phyloP scores from a whole-genome alignment of 768 basidiomycete genomes.

The Lentinula boryana region DNA sequence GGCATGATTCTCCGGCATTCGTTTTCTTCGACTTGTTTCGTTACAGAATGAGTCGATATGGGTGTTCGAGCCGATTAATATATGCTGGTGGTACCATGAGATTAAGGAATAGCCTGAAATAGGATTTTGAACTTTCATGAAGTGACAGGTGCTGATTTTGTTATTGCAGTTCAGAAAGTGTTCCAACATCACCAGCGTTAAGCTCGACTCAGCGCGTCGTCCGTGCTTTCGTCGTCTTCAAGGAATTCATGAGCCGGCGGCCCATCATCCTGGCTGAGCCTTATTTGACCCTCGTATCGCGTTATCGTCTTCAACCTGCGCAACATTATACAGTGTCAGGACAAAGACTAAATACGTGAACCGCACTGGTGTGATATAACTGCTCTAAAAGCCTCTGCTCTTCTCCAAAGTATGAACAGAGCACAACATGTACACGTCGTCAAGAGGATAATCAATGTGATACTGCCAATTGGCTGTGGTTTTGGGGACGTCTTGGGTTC shows the following conservation, averaged over 20 bases:
- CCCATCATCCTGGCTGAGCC: constrained; percentile 66
- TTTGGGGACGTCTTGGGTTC: constrained; percentile 56
- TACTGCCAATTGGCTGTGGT: constrained; percentile 59
- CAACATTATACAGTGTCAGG: not conserved
- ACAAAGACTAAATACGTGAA: not conserved
- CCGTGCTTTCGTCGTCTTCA: constrained; percentile 53
- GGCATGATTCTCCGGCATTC: not conserved
- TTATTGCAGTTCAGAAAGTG: not conserved
- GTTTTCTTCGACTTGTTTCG: not conserved
- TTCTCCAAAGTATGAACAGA: constrained; percentile 59
- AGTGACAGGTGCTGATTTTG: not conserved
- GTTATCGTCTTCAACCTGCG: constrained; percentile 54
- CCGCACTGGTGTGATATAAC: constrained; percentile 62
- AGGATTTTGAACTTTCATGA: not conserved
- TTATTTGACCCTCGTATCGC: constrained; percentile 49
- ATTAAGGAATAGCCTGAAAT: not conserved
- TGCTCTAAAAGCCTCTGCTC: constrained; percentile 46
- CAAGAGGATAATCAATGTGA: constrained; percentile 46
- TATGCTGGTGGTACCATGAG: not conserved
- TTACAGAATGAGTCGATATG: too few species aligned
- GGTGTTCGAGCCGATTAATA: too few species aligned
- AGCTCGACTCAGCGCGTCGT: constrained; percentile 19
- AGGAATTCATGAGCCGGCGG: constrained; percentile 66
- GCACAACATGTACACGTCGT: constrained; percentile 52
- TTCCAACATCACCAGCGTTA: not conserved